These are phyloP conservation scores for Hypomyces rosellus DNA, from an alignment of 2,329 filamentous ascomycete genomes.

Conservation along the genomic window DNA sequence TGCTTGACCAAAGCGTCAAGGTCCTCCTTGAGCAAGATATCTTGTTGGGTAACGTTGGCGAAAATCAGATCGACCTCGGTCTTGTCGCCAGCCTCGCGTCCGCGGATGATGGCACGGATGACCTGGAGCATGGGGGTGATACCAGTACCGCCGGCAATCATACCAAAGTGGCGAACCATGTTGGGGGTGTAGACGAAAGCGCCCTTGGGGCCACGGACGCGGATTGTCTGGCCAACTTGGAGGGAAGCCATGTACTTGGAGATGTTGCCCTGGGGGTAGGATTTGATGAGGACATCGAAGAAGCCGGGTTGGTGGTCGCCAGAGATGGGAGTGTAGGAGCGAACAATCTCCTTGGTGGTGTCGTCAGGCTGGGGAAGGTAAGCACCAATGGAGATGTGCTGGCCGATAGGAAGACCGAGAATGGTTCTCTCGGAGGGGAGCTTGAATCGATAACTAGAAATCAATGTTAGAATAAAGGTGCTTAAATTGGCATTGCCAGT, in stretches of 20 bases:
- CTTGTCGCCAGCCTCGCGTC: conserved; percentile 69
- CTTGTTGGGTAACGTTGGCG: conserved; percentile 87
- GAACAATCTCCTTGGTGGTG: conserved; percentile 73
- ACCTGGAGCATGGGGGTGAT: conserved; percentile 99
- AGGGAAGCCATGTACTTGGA: conserved; percentile 84
- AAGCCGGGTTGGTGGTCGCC: conserved; percentile 83
- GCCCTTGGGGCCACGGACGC: conserved; percentile 89
- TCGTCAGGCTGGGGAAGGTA: conserved; percentile 62
- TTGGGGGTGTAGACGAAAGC: conserved; percentile 97
- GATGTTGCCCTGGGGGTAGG: conserved; percentile 96
- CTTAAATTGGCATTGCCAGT: not conserved
- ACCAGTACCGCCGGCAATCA: conserved; percentile 95
- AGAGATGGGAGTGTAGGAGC: conserved; percentile 88
- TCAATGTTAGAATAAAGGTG: conserved; percentile 1
- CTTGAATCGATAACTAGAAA: conserved; percentile 75
- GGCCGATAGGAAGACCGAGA: conserved; percentile 93
- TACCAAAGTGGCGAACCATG: conserved; percentile 93
- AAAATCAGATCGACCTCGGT: conserved; percentile 95
- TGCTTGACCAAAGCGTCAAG: conserved; percentile 71
- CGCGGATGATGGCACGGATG: conserved; percentile 81
- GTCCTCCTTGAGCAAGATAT: conserved; percentile 90
- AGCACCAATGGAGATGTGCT: conserved; percentile 95
- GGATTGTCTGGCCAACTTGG: conserved; percentile 78
- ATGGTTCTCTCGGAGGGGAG: conserved; percentile 73
- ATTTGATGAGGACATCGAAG: conserved; percentile 97